Conservation (phyloP, 2,329 filamentous ascomycete genomes). For the Talaromyces sp. region DNA sequence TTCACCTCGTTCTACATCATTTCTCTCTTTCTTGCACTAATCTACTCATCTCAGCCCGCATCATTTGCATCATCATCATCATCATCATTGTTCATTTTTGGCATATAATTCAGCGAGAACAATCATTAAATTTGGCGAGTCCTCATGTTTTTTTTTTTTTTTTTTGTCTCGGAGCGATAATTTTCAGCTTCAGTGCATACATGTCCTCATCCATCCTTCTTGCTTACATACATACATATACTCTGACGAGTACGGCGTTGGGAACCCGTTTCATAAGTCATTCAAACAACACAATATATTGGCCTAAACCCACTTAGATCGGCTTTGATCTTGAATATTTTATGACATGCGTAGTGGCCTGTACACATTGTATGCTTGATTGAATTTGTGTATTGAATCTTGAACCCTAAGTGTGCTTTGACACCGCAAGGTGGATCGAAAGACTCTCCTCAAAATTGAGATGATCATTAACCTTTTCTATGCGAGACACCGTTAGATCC, state of each 20-base stretch:
- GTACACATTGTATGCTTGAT: not conserved
- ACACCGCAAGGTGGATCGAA: not conserved
- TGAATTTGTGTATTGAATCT: not conserved
- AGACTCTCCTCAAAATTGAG: not conserved
- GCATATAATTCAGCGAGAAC: not conserved
- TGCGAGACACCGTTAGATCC: not conserved
- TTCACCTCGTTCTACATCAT: not conserved
- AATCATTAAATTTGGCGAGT: not conserved
- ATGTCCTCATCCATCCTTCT: not conserved
- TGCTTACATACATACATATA: not conserved
- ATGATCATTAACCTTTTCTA: not conserved
- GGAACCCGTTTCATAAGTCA: not conserved
- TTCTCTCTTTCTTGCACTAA: not conserved
- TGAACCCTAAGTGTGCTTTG: not conserved
- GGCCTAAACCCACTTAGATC: not conserved
- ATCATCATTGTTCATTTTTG: not conserved
- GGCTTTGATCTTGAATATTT: not conserved
- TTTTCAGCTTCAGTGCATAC: not conserved
- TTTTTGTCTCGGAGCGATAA: not conserved
- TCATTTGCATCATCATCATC: not conserved
- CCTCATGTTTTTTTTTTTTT: too few species aligned
- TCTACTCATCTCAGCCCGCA: not conserved
- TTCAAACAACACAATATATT: not conserved
- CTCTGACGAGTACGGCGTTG: slow-evolving; percentile 1
- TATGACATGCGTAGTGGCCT: not conserved